Base-by-base conservation (phyloP, 176 grass and related monocot genomes). In the Ensete ventricosum region DNA sequence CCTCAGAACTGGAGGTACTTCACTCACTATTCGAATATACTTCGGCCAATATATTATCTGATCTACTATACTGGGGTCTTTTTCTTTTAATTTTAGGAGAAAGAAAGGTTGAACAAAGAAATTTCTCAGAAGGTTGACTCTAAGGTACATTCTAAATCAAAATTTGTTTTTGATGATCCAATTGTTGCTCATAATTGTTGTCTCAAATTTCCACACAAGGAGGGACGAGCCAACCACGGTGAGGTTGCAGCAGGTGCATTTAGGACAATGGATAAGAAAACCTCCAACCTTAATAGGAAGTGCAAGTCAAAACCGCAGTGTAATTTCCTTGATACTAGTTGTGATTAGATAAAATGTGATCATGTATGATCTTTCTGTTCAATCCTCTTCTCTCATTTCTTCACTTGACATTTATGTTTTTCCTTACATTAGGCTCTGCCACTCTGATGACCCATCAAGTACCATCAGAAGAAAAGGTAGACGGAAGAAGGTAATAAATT, bases 401-500 rank as follows among this genome's bases (percentile, higher is more conserved):
- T 26, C 9, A 25, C 9, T 7, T 23, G 9, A 16, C 50, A 73
- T 81, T 25, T 55, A 68, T 43, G 14, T 11, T 68, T 60, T 17
- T 68, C 24, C 23, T 85, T 68, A 10, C 79, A 84, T 69, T 87
- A 3, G 86, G 85, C 62, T 76, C 81, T 66, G n/a, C 34, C 0
- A 52, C 75, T 3, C 55, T 72, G 7, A 9, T 72, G 7, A 9
- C 29, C 1, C 82, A 81, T 51, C 9, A 67, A 48, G 73, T 74
- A 0, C 9, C 19, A 10, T 52, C 80, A 9, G 83, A 84, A 74
- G 82, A 87, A 16, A 81, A 60, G 9, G 76, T 82, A 9, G 71
- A 73, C 1, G 75, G 77, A 72, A 92, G 81, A 76, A 64, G 83
- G 89, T 88, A 79, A 50, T 9, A 22, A n/a, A 72, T 52, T 11